These are phyloP conservation scores for Phylloporus rhodoxanthus DNA, from an alignment of 768 basidiomycete genomes.

Conservation along the genomic window DNA sequence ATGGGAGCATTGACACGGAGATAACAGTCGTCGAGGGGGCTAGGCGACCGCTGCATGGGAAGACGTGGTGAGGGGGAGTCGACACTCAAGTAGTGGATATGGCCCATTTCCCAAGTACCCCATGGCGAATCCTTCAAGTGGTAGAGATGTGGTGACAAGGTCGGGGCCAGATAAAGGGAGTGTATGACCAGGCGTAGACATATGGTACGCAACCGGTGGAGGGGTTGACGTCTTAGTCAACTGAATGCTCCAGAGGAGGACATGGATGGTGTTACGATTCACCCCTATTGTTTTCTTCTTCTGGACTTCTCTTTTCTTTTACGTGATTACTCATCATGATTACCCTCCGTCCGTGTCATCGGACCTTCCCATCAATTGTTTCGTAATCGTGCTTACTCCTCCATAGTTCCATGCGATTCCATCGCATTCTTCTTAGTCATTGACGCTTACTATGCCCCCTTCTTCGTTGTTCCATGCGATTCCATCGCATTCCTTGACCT, in stretches of 20 bases:
- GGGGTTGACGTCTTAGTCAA: conserved; percentile 45
- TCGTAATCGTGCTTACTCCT: no score
- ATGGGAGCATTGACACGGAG: conserved; percentile 3
- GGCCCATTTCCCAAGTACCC: conserved; percentile 27
- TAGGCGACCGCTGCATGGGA: conserved; percentile 11
- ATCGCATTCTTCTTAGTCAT: no score
- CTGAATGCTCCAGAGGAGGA: conserved; percentile 65
- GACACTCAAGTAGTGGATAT: conserved; percentile 3
- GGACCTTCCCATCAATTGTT: no score
- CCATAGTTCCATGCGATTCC: no score
- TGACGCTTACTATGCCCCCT: no score
- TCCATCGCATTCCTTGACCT: no score
- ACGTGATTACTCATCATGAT: no score
- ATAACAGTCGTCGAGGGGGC: conserved; percentile 23
- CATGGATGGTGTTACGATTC: no score
- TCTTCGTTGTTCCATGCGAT: no score
- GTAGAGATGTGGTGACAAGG: background rate
- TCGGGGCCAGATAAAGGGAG: conserved; percentile 39
- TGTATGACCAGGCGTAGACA: conserved; percentile 51
- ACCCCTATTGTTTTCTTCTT: no score
- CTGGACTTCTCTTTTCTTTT: no score
- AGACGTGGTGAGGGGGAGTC: background rate
- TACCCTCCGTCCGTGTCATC: no score
- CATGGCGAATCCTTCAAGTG: background rate
- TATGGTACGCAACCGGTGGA: conserved; percentile 40